These are phyloP conservation scores for Kwoniella shivajii DNA, from an alignment of 1,284 basidiomycete genomes.

Conservation along the genomic window DNA sequence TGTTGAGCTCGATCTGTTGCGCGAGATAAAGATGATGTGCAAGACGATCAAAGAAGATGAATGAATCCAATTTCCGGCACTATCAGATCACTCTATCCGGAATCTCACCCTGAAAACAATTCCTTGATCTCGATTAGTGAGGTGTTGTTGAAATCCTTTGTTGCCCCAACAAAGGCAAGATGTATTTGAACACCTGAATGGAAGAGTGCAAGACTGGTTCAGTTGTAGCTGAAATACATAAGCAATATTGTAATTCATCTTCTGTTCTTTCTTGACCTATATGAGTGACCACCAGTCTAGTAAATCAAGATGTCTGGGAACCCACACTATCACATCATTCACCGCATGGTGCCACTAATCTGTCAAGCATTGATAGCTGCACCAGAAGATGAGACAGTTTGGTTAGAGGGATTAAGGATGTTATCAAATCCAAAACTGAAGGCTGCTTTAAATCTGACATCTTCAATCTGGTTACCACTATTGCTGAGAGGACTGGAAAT, in stretches of 20 bases:
- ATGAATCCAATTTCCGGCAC: too few species aligned
- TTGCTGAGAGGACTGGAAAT: constrained; percentile 34
- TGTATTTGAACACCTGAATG: neutral
- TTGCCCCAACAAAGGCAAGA: neutral
- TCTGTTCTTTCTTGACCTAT: neutral
- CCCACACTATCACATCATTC: constrained; percentile 33
- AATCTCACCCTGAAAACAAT: too few species aligned
- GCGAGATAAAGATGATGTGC: neutral
- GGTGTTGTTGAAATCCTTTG: neutral
- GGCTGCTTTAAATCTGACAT: constrained; percentile 27
- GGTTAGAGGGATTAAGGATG: constrained; percentile 36
- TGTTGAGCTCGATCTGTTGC: neutral
- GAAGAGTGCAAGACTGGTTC: neutral
- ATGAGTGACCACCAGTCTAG: neutral
- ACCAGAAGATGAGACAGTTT: constrained; percentile 31
- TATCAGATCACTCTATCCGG: too few species aligned
- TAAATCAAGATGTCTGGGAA: constrained; percentile 28
- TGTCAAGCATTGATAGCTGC: constrained; percentile 39
- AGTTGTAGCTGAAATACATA: neutral
- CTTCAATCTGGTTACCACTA: constrained; percentile 44
- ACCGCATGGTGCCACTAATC: constrained; percentile 42
- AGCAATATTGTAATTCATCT: neutral
- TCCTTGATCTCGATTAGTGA: neutral
- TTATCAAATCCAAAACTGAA: constrained; percentile 34
- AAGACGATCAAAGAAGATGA: neutral